Percentiles rank a stretch among this genome's conserved stretches.
Evolutionary conservation across 139 green algal genomes (phyloP).

Genomic region (Ettlia oleoabundans): DNA sequence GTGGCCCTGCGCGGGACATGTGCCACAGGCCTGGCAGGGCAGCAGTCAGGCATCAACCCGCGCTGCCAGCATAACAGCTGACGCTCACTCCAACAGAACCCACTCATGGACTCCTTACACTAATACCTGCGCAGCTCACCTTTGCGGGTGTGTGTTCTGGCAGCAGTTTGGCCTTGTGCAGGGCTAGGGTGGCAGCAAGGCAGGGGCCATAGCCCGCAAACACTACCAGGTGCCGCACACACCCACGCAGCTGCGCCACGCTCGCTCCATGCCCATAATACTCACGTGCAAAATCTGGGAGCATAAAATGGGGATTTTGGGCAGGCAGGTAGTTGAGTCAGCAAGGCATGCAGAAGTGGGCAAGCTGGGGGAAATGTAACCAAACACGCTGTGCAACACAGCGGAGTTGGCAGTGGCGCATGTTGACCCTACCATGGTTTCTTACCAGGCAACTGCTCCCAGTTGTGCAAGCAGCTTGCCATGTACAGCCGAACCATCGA

Average conservation of each 20-base stretch:
- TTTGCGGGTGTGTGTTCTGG: constrained; percentile 58
- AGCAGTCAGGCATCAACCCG: too few species aligned
- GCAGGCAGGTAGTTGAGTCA: background rate
- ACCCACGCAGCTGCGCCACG: constrained; percentile 49
- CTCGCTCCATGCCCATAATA: constrained; percentile 41
- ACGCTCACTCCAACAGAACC: background rate
- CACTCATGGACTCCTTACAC: too few species aligned
- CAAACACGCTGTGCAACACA: too few species aligned
- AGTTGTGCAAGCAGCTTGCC: constrained; percentile 46
- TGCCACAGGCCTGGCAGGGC: too few species aligned
- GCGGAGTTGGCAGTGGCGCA: too few species aligned
- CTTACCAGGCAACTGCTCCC: constrained; percentile 46
- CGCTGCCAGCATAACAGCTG: too few species aligned
- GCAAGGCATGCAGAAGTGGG: background rate
- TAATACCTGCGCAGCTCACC: background rate
- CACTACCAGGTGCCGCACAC: constrained; percentile 63
- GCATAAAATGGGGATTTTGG: too few species aligned
- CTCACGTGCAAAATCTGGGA: constrained; percentile 43
- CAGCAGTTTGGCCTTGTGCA: constrained; percentile 57
- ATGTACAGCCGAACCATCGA: constrained; percentile 44
- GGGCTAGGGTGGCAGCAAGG: constrained; percentile 58
- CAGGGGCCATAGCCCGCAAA: constrained; percentile 62
- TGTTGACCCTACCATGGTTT: too few species aligned
- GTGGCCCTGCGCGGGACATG: too few species aligned
- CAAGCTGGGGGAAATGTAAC: background rate